A percentile compares a stretch with the other conserved stretches of the same genome.
These are phyloP conservation scores for Botrytis elliptica DNA, from an alignment of 2,329 filamentous ascomycete species.

Conservation along the genomic window DNA sequence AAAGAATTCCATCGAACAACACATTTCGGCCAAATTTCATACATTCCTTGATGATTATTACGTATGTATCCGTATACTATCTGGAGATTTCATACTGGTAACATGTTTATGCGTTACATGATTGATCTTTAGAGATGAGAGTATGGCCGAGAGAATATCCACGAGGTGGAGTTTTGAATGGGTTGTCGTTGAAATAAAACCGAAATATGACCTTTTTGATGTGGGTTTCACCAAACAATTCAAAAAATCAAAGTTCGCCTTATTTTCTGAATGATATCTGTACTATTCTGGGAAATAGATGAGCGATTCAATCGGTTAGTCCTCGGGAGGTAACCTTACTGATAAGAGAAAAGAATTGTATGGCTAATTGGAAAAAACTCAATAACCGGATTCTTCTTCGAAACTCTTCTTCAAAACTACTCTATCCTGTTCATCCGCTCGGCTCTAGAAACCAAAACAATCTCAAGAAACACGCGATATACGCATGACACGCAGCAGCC, in stretches of 20 bases:
- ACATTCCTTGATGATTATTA: slow-evolving; percentile 4
- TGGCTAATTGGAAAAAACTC: not conserved
- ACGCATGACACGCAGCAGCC: not conserved
- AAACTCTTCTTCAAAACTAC: not conserved
- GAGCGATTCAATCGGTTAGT: not conserved
- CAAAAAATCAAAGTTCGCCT: not conserved
- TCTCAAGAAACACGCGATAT: not conserved
- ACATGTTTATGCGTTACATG: slow-evolving; percentile 12
- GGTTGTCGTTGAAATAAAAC: slow-evolving; percentile 10
- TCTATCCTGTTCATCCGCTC: not conserved
- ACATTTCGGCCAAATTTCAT: slow-evolving; percentile 10
- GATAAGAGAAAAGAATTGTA: not conserved
- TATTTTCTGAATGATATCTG: not conserved
- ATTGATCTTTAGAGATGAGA: not conserved
- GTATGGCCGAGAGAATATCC: slow-evolving; percentile 18
- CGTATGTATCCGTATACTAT: not conserved
- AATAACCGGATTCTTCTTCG: not conserved
- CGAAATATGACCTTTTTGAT: slow-evolving; percentile 17
- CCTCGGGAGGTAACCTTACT: not conserved
- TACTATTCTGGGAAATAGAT: slow-evolving; percentile 8
- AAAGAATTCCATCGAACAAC: not conserved
- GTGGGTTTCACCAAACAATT: slow-evolving; percentile 9
- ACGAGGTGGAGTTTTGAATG: slow-evolving; percentile 14
- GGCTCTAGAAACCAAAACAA: not conserved
- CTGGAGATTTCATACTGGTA: not conserved